Evolutionary conservation across 805 yeast species (phyloP).

Genomic region (Isabelozyma gotoi): DNA sequence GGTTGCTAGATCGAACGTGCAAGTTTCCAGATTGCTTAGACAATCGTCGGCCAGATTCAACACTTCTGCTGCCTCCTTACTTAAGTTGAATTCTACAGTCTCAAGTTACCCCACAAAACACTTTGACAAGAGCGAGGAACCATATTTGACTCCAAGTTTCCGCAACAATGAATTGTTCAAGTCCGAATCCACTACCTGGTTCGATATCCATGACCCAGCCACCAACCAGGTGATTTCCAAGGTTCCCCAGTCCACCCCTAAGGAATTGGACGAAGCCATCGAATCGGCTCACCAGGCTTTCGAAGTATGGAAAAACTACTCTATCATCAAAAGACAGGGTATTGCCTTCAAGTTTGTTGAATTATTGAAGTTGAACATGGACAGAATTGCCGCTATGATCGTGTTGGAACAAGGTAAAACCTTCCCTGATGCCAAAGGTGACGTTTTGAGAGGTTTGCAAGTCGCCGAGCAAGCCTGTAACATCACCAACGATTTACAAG

Average conservation of each 20-base stretch:
- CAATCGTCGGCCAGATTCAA: conserved; percentile 6
- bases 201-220: conserved; percentile 74
- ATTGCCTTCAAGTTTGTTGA: conserved; percentile 67
- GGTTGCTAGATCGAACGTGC: not conserved
- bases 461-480: conserved; percentile 76
- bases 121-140: conserved; percentile 31
- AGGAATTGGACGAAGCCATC: conserved; percentile 65
- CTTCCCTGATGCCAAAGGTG: conserved; percentile 69
- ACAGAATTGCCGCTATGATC: conserved; percentile 58
- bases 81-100: conserved; percentile 30
- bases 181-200: conserved; percentile 56
- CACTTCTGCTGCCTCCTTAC: conserved; percentile 5
- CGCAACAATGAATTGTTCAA: conserved; percentile 50
- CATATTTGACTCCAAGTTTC: conserved; percentile 52
- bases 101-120: conserved; percentile 43
- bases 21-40: not conserved
- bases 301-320: conserved; percentile 51
- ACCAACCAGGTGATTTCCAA: conserved; percentile 63
- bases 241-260: conserved; percentile 71
- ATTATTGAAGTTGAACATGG: conserved; percentile 64
- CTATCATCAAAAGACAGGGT: conserved; percentile 69
- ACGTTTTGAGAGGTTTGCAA: conserved; percentile 73
- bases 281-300: conserved; percentile 65
- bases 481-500: conserved; percentile 63
- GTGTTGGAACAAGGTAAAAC: conserved; percentile 65